Evolutionary conservation across 345 rosid genomes (phyloP).

Genomic region (Eucalyptus sideroxylon): DNA sequence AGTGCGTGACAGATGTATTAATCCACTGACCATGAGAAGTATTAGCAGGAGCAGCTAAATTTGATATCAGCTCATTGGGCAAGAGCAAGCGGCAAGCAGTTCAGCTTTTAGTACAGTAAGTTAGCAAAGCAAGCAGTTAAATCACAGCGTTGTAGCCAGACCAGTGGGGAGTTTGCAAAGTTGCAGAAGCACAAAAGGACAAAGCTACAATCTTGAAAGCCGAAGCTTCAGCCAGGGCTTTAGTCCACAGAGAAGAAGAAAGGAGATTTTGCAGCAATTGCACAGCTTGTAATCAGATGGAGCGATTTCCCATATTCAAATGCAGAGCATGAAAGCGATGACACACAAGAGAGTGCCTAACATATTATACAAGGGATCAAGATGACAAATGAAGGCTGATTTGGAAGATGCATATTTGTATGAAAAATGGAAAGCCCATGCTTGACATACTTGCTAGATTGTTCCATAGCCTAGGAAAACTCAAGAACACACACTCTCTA

Average conservation of each 20-base stretch:
- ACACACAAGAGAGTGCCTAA: background rate
- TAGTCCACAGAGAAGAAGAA: background rate
- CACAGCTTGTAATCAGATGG: background rate
- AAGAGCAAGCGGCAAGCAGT: background rate
- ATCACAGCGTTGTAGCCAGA: background rate
- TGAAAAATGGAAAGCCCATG: background rate
- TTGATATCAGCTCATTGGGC: background rate
- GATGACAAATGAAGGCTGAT: background rate
- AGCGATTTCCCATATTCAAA: background rate
- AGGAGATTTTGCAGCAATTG: background rate
- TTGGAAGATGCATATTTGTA: background rate
- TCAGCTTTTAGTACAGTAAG: background rate
- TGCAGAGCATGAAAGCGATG: background rate
- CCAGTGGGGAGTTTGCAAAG: background rate
- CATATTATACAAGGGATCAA: background rate
- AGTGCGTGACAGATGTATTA: background rate
- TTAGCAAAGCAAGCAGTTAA: background rate
- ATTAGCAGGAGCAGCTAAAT: background rate
- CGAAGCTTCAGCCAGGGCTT: background rate
- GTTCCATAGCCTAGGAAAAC: background rate
- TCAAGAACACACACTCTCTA: background rate
- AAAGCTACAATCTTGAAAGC: background rate
- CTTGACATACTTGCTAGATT: background rate
- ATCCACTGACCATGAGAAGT: background rate
- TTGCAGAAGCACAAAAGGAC: background rate